Conservation (phyloP, 306 rosid species). For the Styphnolobium japonicum region DNA sequence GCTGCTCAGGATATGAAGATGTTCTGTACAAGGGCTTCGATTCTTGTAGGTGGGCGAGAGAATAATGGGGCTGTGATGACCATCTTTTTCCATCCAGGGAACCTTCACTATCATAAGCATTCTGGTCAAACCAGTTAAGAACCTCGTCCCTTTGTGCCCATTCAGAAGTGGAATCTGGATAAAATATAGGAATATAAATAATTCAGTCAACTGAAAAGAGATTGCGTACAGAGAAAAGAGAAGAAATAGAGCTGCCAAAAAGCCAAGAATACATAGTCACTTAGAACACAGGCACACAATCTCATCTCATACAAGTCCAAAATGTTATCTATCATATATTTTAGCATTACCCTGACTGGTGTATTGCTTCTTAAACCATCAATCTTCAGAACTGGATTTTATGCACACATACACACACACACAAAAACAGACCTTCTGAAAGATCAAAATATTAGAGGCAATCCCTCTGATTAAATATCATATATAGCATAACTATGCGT, state of each 20-base stretch:
- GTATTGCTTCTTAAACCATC: neutral
- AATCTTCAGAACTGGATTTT: neutral
- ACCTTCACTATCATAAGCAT: slow-evolving; percentile 42
- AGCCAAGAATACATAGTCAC: neutral
- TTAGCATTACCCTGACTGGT: neutral
- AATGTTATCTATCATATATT: neutral
- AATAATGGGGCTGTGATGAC: slow-evolving; percentile 71
- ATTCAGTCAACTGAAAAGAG: slow-evolving; percentile 10
- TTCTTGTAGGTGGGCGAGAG: slow-evolving; percentile 40
- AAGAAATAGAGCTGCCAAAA: slow-evolving; percentile 7
- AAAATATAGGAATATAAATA: slow-evolving; percentile 11
- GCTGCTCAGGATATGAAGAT: slow-evolving; percentile 90
- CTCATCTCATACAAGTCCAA: neutral
- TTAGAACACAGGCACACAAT: neutral
- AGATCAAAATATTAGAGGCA: neutral
- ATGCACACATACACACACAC: slow-evolving; percentile 7
- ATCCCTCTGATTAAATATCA: slow-evolving; percentile 2
- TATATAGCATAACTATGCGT: neutral
- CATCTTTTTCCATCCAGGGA: slow-evolving; percentile 37
- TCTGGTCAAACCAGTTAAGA: slow-evolving; percentile 45
- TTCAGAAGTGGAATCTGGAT: slow-evolving; percentile 38
- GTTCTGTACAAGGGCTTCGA: slow-evolving; percentile 72
- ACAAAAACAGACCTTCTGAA: neutral
- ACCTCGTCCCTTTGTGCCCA: slow-evolving; percentile 40
- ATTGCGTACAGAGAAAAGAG: neutral